Evolutionary conservation across 2,329 filamentous ascomycete genomes (phyloP), one percentile per base, ranked within the genome.

Genomic region (Septoria petroselini): DNA sequence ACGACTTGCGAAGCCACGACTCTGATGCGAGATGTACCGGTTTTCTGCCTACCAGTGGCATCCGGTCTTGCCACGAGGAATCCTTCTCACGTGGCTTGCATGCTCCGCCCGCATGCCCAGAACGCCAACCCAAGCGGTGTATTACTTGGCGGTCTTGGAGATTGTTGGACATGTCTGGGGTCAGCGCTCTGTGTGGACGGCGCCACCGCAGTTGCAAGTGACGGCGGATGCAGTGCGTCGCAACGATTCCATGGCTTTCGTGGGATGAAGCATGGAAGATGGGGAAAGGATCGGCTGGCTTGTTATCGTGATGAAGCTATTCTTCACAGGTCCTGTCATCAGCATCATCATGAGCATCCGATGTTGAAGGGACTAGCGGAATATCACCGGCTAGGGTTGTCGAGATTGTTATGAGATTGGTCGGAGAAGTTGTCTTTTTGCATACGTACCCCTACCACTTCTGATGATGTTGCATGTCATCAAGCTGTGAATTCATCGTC

Each of bases 71-170:
- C 43, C 34, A 47, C 43, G 43, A 38, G 33, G 15, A 38, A 21
- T 9, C 19, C 19, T 15, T 34, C 23, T 42, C 48, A 37, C 48
- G 48, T 51, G 48, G 48, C 48, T 51, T 46, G 41, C 41, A 45
- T 29, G 41, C 44, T n/a, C 18, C 23, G 19, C 25, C 15, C 33
- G 25, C 11, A 27, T 35, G 48, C 48, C 48, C 33, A 51, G 48
- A 51, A 5, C 37, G 48, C 48, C 48, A 50, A 50, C 34, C 15
- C 38, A 40, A 33, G 48, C 48, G 48, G 48, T 51, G 48, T 51
- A 46, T 35, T 31, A 33, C 48, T 51, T 41, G 48, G 48, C 48
- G 41, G 41, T 46, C 42, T 51, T 50, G 48, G 48, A 39, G 11
- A 38, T 30, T 47, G 43, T 47, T 39, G 43, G 34, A 15, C 6